A percentile compares a stretch with the other conserved stretches of the same genome.
Evolutionary conservation across 495 filamentous ascomycete genomes (phyloP).

Genomic region (Mytilinidion resinicola): DNA sequence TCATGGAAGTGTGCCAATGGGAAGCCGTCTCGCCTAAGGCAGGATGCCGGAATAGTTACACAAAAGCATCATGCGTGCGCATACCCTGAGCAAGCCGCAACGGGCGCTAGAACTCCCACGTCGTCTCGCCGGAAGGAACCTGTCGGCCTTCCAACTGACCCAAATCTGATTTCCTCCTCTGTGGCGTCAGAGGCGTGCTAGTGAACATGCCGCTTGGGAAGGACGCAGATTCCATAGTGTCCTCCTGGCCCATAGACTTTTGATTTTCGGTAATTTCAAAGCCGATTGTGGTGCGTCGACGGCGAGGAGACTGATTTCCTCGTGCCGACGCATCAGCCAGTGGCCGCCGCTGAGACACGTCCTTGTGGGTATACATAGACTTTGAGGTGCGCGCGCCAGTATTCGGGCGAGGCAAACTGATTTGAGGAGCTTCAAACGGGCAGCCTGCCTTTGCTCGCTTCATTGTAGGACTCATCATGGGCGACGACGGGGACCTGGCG

Average conservation of each 20-base stretch:
- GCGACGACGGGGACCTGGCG: conserved; percentile 26
- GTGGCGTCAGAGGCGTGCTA: background rate
- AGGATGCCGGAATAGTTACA: too few species aligned
- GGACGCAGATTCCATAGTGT: background rate
- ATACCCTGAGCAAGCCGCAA: too few species aligned
- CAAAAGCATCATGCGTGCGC: too few species aligned
- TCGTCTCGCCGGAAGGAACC: too few species aligned
- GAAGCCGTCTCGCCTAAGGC: too few species aligned
- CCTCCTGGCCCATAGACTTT: background rate
- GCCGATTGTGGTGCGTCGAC: conserved; percentile 21
- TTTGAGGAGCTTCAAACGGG: conserved; percentile 15
- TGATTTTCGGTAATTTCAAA: conserved; percentile 8
- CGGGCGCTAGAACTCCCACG: too few species aligned
- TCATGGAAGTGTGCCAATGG: too few species aligned
- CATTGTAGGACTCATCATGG: conserved; percentile 29
- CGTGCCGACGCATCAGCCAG: conserved; percentile 6
- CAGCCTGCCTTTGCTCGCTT: conserved; percentile 31
- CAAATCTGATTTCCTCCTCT: too few species aligned
- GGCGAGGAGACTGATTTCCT: conserved; percentile 12
- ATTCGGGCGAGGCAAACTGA: conserved; percentile 7
- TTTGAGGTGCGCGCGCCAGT: background rate
- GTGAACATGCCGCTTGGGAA: conserved; percentile 7
- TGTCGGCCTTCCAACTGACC: too few species aligned
- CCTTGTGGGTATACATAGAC: background rate
- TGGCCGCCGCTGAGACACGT: conserved; percentile 15